These are phyloP conservation scores for Lasiosphaeriaceae sp. DNA, from an alignment of 495 filamentous ascomycete species.

Conservation along the genomic window DNA sequence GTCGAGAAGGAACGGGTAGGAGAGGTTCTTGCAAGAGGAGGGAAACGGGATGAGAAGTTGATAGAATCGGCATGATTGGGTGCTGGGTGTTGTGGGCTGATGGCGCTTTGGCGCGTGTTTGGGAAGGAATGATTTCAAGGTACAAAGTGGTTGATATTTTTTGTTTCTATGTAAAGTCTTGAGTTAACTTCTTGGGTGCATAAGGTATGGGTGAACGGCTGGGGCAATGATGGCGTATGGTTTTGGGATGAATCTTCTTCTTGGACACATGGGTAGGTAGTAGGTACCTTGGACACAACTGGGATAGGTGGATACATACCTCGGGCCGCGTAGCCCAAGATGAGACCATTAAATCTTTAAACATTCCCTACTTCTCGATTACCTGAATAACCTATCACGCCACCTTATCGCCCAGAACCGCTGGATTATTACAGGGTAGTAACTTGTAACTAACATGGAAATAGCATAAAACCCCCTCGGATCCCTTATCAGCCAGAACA, in stretches of 20 bases:
- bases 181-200: too few relatives aligned
- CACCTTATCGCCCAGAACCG: neutral
- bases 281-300: too few relatives aligned
- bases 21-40: conserved; percentile 45
- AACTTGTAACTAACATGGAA: neutral
- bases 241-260: too few relatives aligned
- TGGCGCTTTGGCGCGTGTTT: neutral
- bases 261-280: too few relatives aligned
- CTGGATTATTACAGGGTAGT: neutral
- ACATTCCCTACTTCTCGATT: too few relatives aligned
- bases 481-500: conserved; percentile 2
- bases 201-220: too few relatives aligned
- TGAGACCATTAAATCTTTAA: too few relatives aligned
- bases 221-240: too few relatives aligned
- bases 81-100: neutral
- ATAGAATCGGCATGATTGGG: conserved; percentile 18
- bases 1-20: conserved; percentile 54
- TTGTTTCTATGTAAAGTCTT: too few relatives aligned
- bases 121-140: neutral
- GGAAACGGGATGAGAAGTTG: conserved; percentile 18
- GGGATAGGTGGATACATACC: too few relatives aligned
- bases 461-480: neutral
- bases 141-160: too few relatives aligned
- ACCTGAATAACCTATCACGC: neutral
- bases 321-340: too few relatives aligned